Percentiles rank a stretch among this genome's conserved stretches.
Conservation (phyloP, 495 filamentous ascomycete genomes). For the Tetracladium setigerum region DNA sequence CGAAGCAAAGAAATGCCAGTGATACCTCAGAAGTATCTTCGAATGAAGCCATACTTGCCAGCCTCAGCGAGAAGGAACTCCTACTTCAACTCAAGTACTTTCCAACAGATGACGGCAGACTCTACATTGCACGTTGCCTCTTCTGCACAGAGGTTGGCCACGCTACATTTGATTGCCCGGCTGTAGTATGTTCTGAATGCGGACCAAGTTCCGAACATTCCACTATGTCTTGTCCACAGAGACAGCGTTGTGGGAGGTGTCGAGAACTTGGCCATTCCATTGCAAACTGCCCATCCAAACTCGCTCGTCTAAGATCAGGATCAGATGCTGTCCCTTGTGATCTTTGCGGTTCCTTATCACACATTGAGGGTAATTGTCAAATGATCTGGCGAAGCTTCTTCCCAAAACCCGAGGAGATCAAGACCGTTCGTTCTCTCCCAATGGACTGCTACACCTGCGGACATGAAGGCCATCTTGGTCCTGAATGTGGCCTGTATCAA, state of each 20-base stretch:
- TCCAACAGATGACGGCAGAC: background rate
- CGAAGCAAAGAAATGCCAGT: too few species aligned
- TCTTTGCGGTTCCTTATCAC: constrained; percentile 14
- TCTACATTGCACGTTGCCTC: constrained; percentile 8
- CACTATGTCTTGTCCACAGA: constrained; percentile 10
- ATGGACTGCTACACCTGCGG: constrained; percentile 20
- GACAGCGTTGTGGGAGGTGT: constrained; percentile 18
- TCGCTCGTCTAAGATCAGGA: background rate
- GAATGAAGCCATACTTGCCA: background rate
- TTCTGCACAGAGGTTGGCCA: constrained; percentile 15
- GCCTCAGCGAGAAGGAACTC: background rate
- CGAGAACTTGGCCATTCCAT: constrained; percentile 13
- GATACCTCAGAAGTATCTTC: background rate
- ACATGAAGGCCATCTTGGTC: constrained; percentile 13
- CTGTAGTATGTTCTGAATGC: constrained; percentile 11
- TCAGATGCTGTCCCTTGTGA: constrained; percentile 12
- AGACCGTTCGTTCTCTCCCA: constrained; percentile 13
- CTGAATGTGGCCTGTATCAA: constrained; percentile 18
- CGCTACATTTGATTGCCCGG: constrained; percentile 9
- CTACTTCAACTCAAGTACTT: constrained; percentile 16
- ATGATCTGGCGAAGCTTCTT: constrained; percentile 20
- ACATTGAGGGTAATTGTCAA: constrained; percentile 18
- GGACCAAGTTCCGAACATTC: constrained; percentile 7
- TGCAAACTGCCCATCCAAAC: constrained; percentile 16
- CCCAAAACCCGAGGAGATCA: constrained; percentile 11